phyloP scores from a whole-genome alignment of 495 filamentous ascomycete genomes.

The Penicillium lividum region DNA sequence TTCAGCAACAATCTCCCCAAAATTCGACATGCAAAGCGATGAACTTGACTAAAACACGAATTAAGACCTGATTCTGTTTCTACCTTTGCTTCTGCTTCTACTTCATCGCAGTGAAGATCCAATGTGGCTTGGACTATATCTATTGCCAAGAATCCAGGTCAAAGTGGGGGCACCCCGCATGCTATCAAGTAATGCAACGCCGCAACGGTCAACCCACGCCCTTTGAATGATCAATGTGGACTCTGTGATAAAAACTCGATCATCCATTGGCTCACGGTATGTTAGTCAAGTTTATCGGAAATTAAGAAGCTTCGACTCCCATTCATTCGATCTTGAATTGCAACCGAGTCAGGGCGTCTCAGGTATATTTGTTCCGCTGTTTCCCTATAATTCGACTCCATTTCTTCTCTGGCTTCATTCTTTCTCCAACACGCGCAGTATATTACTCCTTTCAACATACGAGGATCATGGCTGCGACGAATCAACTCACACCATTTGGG shows the following conservation, averaged over 20 bases:
- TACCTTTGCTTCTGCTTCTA: background rate
- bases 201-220: background rate
- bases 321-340: background rate
- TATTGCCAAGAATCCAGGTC: background rate
- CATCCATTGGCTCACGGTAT: background rate
- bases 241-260: background rate
- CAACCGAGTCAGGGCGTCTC: background rate
- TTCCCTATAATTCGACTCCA: background rate
- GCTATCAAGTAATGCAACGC: background rate
- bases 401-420: background rate
- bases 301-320: background rate
- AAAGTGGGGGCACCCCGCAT: background rate
- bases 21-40: background rate
- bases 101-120: background rate
- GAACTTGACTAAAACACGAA: background rate
- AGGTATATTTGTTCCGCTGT: background rate
- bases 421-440: too few relatives aligned
- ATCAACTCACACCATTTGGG: constrained; percentile 50
- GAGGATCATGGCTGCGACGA: background rate
- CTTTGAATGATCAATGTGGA: background rate
- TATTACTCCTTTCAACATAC: background rate
- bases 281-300: background rate
- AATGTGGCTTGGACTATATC: background rate
- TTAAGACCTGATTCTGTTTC: background rate
- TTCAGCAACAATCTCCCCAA: too few relatives aligned